A percentile compares a stretch with the other conserved stretches of the same genome.
Conservation (phyloP, 2,329 filamentous ascomycete genomes). For the Apiospora koreana region DNA sequence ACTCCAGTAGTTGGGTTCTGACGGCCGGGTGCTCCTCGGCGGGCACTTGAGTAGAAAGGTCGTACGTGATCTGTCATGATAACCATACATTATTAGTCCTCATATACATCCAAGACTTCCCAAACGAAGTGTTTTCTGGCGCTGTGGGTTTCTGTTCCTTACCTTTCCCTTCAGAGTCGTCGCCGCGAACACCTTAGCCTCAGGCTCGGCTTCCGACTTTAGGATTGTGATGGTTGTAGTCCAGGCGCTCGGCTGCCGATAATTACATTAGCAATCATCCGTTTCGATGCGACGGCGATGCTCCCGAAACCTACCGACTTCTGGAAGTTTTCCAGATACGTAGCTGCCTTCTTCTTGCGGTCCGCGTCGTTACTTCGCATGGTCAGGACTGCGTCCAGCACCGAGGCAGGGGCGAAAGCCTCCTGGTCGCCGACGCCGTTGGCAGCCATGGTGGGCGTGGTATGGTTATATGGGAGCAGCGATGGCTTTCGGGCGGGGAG, state of each 20-base stretch:
- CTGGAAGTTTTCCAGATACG: slow-evolving; percentile 92
- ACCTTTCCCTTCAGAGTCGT: slow-evolving; percentile 99
- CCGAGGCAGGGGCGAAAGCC: slow-evolving; percentile 72
- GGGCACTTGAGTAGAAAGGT: slow-evolving; percentile 82
- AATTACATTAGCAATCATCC: slow-evolving; percentile 25
- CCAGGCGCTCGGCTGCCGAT: slow-evolving; percentile 85
- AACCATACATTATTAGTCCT: neutral
- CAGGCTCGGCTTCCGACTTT: slow-evolving; percentile 76
- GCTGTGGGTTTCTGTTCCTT: slow-evolving; percentile 27
- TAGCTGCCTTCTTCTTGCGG: slow-evolving; percentile 86
- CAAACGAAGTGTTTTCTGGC: slow-evolving; percentile 12
- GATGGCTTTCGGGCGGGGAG: neutral
- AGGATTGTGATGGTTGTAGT: slow-evolving; percentile 82
- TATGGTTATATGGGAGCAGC: neutral
- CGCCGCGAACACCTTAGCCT: slow-evolving; percentile 92
- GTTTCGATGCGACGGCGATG: slow-evolving; percentile 16
- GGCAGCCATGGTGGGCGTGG: slow-evolving; percentile 60
- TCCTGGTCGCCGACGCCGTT: slow-evolving; percentile 57
- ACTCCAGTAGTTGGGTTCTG: slow-evolving; percentile 78
- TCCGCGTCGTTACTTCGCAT: slow-evolving; percentile 85
- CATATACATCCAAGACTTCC: slow-evolving; percentile 19
- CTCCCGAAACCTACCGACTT: slow-evolving; percentile 78
- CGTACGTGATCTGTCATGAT: slow-evolving; percentile 80
- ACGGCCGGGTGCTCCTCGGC: slow-evolving; percentile 72
- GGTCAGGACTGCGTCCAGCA: slow-evolving; percentile 84